Base-by-base conservation (phyloP, 1,284 basidiomycete species). In the Malassezia pachydermatis region DNA sequence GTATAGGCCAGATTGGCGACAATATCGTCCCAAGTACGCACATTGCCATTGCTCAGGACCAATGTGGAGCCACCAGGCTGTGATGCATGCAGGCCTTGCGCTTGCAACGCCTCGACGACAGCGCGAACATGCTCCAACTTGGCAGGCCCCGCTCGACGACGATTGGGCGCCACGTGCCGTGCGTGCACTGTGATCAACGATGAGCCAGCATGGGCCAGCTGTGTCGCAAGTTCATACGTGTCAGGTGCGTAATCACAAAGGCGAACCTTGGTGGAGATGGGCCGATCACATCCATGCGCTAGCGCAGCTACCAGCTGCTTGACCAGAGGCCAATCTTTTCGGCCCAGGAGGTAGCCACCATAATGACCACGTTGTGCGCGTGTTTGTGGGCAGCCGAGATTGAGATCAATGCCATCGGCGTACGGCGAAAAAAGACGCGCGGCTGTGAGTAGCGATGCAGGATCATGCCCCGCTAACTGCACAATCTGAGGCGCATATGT, bases 1-100 rank as follows among this genome's bases (percentile, higher is more conserved):
- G 84, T 84, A 36, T 72, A 72, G 7, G 67, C 60, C 41, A 77
- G 62, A 61, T 84, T 84, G 24, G 63, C 59, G 50, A 69, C 65
- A 9, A 85, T 65, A 63, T 86, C 81, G 27, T 70, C 67, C 72
- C 76, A 80, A 11, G 68, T 72, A 16, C 78, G 76, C 11, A 86
- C 84, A 59, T 86, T 86, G 13, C 84, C 84, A 60, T 86, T 86
- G 71, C 80, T 82, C 43, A 86, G 72, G 39, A 85, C 78, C 5
- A 79, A 81, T 2, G 84, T 72, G 23, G 49, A 42, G 3, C 57
- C 51, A 10, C 38, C 23, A 0, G 8, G 62, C 55, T 10, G 81
- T 6, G 45, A 44, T 1, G 35, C 45, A 23, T 38, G 51, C 30
- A 59, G 63, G 16, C 67, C 65, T 2, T 77, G 72, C 1, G 41